Evolutionary conservation across 768 basidiomycete species (phyloP).

Genomic region (Auriscalpium microsporum): DNA sequence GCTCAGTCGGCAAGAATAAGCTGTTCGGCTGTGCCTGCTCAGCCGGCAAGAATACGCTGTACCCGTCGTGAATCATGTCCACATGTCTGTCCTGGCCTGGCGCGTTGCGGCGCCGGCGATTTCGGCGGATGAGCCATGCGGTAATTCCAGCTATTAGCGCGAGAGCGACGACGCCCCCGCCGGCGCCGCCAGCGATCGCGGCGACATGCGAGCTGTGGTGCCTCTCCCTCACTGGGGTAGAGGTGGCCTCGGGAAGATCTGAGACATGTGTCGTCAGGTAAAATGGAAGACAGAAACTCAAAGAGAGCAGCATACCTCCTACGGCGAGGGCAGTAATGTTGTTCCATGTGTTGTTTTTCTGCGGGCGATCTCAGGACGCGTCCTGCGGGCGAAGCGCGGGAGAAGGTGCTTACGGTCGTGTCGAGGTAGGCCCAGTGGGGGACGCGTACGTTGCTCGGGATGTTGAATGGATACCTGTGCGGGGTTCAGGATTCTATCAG

Average conservation of each 20-base stretch:
- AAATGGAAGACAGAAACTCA: background rate
- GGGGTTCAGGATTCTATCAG: background rate
- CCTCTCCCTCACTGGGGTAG: background rate
- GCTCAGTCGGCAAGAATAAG: background rate
- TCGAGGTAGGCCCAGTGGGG: constrained; percentile 46
- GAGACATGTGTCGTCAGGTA: background rate
- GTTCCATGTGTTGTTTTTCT: constrained; percentile 6
- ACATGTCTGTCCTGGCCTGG: constrained; percentile 2
- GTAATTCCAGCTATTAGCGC: constrained; percentile 31
- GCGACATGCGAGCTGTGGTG: constrained; percentile 30
- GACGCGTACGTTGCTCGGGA: constrained; percentile 35
- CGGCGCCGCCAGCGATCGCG: constrained; percentile 57
- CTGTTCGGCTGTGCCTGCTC: background rate
- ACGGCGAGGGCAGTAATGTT: background rate
- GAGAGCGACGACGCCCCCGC: constrained; percentile 42
- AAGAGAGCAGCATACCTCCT: background rate
- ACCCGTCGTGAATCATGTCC: background rate
- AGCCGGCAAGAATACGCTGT: background rate
- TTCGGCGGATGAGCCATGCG: constrained; percentile 32
- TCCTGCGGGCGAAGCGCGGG: background rate
- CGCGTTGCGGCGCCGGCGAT: constrained; percentile 17
- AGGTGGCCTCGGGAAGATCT: background rate
- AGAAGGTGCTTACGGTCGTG: constrained; percentile 25
- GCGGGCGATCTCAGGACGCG: background rate
- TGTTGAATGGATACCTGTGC: constrained; percentile 5